Evolutionary conservation across 164 flowering plant species (phyloP), one percentile per base, ranked within the genome.

Genomic region (Hamamelis virginiana): DNA sequence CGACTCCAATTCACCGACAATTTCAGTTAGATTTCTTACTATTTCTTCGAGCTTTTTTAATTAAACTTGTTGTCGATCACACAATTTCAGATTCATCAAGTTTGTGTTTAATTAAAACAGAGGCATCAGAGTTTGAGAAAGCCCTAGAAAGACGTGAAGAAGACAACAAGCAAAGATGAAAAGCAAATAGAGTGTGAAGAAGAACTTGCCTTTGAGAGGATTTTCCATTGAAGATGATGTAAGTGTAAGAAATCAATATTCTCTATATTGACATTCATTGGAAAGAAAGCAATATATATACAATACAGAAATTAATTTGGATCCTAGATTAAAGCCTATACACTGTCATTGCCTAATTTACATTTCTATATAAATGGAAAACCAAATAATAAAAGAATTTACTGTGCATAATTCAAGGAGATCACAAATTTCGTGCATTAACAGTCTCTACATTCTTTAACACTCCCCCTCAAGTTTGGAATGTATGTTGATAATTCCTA

Each of bases 11-110:
- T 75, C 86, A 64, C 83, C 55, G 33, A 91, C 87, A 45, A 86
- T 27, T 27, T 86, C 89, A 45, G 75, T 86, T 22, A 94, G 87
- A 66, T 82, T 89, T 60, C 73, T 76, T 23, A 94, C 89, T 27
- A 91, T 55, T 21, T 80, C 77, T 70, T 94, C 94, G 12, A 94
- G 91, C 66, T 74, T 89, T 59, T 79, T 69, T 69, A 94, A 63
- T 46, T 89, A 84, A 58, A 69, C 56, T 62, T 78, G 82, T 28
- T 86, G 87, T 26, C 74, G 80, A 75, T 77, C 76, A 33, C 0
- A 74, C 47, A 50, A 41, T 18, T 43, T 65, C 60, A 27, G 45
- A 21, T 4, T 64, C 76, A 25, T 53, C n/a, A n/a, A n/a, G 60
- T 33, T 76, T 82, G 45, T 28, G 44, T 58, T 58, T 69, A 46